Evolutionary conservation across 2,329 filamentous ascomycete genomes (phyloP).

Genomic region (Fusarium incarnatum): DNA sequence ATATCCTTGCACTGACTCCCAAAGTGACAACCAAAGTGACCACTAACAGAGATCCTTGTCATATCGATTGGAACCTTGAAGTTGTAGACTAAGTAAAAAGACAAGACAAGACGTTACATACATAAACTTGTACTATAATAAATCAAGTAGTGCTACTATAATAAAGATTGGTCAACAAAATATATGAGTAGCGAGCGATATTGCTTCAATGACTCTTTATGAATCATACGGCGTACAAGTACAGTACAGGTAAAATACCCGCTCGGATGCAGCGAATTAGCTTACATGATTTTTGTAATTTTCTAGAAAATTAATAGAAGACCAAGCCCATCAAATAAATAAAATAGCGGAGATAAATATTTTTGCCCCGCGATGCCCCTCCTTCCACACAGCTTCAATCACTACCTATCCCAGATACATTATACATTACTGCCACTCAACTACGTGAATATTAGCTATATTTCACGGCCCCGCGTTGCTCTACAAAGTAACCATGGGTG

Average conservation of each 20-base stretch:
- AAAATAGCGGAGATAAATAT: conserved; percentile 12
- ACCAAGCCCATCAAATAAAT: conserved; percentile 1
- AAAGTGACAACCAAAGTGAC: background rate
- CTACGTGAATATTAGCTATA: background rate
- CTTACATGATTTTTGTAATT: conserved; percentile 25
- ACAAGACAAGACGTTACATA: background rate
- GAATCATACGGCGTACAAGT: conserved; percentile 30
- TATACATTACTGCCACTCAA: conserved; percentile 4
- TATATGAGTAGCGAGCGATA: background rate
- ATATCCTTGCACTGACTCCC: background rate
- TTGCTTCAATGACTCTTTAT: conserved; percentile 27
- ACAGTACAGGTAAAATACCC: background rate
- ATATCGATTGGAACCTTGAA: background rate
- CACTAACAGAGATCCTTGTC: background rate
- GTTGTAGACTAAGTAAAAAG: background rate
- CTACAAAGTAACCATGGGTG: conserved; percentile 59
- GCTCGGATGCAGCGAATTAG: conserved; percentile 17
- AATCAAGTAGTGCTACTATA: background rate
- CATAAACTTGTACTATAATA: background rate
- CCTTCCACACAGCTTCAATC: conserved; percentile 15
- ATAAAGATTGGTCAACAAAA: background rate
- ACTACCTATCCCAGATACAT: background rate
- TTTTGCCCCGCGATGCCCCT: conserved; percentile 41
- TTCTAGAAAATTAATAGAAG: conserved; percentile 20
- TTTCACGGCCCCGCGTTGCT: conserved; percentile 4